Base-by-base conservation (phyloP, 441 rosid genomes). In the Gossypium davidsonii region DNA sequence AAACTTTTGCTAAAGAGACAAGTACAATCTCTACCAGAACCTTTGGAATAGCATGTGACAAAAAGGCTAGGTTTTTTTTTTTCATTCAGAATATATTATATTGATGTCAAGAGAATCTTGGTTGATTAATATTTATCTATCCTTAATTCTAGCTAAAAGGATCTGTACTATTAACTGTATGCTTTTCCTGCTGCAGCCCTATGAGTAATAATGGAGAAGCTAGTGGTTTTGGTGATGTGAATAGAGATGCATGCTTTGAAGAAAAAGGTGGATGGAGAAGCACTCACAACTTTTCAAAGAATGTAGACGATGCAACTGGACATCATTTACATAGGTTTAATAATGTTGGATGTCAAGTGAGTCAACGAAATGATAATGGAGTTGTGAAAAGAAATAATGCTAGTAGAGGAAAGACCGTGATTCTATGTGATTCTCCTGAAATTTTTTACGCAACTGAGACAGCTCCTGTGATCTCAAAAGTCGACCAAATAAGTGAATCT, bases 251-350 rank as follows among this genome's bases (percentile, higher is more conserved):
- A 63, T 51, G 65, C 34, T 71, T 34, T 74, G 82, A 72, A 55
- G 74, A 68, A 34, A 46, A 70, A 26, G 84, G 79, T 76, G 81
- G 90, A 46, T 94, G 98, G 97, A 83, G 89, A 85, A 86, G 87
- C 5, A 86, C 84, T 0, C 80, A 46, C 53, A 74, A 64, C 80
- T 74, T 61, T 65, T 53, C 76, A 25, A 79, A 64, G 78, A 71
- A 63, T 70, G 20, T 18, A 67, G 76, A 28, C 55, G 70, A 79
- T 71, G 74, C 68, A 75, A 60, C 72, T 59, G 78, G 39, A 15
- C 66, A 21, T 31, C 78, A 59, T 51, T 71, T 70, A 3, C 31
- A 59, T 48, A 67, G 82, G 79, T 78, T 74, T 65, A 80, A 55
- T 73, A 72, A 78, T 72, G 76, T 58, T 49, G 74, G 81, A 70